phyloP scores from a whole-genome alignment of 2,329 filamentous ascomycete species.

The Trichoderma sp. region DNA sequence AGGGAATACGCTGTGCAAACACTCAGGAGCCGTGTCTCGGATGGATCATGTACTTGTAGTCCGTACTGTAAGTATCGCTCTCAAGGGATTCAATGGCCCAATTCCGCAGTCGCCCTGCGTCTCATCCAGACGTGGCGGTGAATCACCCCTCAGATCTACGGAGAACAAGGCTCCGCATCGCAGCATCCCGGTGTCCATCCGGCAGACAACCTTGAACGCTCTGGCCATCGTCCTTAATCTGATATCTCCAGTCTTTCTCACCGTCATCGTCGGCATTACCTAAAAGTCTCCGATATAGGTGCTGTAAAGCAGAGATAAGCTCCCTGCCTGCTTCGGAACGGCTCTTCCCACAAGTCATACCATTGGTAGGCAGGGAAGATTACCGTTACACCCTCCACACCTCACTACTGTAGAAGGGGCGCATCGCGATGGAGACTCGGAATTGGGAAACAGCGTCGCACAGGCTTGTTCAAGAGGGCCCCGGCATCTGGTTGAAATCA shows the following conservation, averaged over 20 bases:
- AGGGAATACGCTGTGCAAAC: background rate
- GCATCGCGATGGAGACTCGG: background rate
- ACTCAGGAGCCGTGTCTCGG: background rate
- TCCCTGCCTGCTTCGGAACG: background rate
- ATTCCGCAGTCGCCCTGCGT: background rate
- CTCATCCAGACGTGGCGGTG: conserved; percentile 4
- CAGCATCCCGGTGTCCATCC: background rate
- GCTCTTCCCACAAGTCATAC: background rate
- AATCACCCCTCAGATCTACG: conserved; percentile 3
- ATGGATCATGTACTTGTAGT: background rate
- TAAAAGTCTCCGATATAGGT: background rate
- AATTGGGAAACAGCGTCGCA: background rate
- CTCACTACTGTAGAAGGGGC: background rate
- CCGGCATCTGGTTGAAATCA: conserved; percentile 31
- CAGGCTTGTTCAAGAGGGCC: conserved; percentile 5
- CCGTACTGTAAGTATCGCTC: too few relatives aligned
- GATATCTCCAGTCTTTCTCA: background rate
- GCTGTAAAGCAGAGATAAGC: background rate
- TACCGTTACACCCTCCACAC: background rate
- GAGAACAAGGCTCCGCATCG: conserved; percentile 3
- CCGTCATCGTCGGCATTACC: background rate
- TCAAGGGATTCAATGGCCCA: background rate
- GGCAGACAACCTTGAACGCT: background rate
- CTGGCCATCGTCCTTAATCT: background rate
- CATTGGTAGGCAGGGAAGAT: too few relatives aligned